These are phyloP conservation scores for Globisporangium cystogenes DNA, from an alignment of 352 stramenopile genomes.

Conservation along the genomic window DNA sequence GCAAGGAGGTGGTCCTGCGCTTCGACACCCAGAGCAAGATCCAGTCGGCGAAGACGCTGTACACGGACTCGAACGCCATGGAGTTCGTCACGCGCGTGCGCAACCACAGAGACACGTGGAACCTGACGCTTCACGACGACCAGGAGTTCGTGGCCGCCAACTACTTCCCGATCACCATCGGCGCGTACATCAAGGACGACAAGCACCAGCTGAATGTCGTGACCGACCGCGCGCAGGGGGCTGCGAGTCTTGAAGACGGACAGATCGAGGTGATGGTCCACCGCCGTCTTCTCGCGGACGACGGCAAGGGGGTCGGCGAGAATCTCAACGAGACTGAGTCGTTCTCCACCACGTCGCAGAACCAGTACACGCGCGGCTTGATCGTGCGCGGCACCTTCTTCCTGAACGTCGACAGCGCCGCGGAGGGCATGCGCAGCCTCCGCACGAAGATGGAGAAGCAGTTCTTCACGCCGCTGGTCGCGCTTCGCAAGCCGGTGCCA, in stretches of 20 bases:
- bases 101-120: slow-evolving; percentile 88
- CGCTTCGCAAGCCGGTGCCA: slow-evolving; percentile 35
- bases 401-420: slow-evolving; percentile 51
- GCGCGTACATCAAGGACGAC: slow-evolving; percentile 91
- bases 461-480: slow-evolving; percentile 64
- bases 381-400: slow-evolving; percentile 64
- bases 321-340: slow-evolving; percentile 92
- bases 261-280: slow-evolving; percentile 98
- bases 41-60: slow-evolving; percentile 53
- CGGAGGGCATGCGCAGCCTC: slow-evolving; percentile 48
- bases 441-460: slow-evolving; percentile 60
- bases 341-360: slow-evolving; percentile 57
- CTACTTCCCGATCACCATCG: slow-evolving; percentile 97
- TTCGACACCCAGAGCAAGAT: slow-evolving; percentile 70
- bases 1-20: slow-evolving; percentile 95
- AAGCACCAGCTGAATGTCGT: slow-evolving; percentile 83
- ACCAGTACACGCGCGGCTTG: slow-evolving; percentile 49
- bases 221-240: slow-evolving; percentile 92
- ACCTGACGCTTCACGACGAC: slow-evolving; percentile 84
- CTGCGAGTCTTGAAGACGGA: slow-evolving; percentile 85
- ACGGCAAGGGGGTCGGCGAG: slow-evolving; percentile 92
- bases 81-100: slow-evolving; percentile 91
- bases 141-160: slow-evolving; percentile 94
- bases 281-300: slow-evolving; percentile 90
- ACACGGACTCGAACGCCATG: slow-evolving; percentile 95